These are phyloP conservation scores for Clavaria fumosa DNA, from an alignment of 768 basidiomycete species.

Conservation along the genomic window DNA sequence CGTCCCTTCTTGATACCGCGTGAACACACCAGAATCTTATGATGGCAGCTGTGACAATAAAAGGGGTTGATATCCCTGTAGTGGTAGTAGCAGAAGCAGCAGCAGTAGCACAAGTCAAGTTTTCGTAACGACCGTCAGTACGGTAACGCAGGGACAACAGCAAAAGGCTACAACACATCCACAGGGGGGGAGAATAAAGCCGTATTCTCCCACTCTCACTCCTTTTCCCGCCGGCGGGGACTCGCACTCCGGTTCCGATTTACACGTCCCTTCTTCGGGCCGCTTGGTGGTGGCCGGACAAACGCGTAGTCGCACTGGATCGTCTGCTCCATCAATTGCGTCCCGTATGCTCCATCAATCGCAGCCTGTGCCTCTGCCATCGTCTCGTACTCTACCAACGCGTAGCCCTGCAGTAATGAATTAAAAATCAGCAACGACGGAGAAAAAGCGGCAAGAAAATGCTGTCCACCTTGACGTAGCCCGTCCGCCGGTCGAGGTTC, in stretches of 20 bases:
- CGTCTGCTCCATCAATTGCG: slow-evolving; percentile 68
- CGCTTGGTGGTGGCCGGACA: slow-evolving; percentile 73
- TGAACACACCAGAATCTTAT: too few species aligned
- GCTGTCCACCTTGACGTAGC: slow-evolving; percentile 75
- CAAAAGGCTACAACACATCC: too few species aligned
- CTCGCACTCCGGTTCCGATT: slow-evolving; percentile 78
- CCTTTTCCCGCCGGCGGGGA: slow-evolving; percentile 42
- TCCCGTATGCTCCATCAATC: slow-evolving; percentile 79
- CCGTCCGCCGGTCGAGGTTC: slow-evolving; percentile 91
- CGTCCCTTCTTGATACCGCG: too few species aligned
- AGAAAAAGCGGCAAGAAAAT: neutral
- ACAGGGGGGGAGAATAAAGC: too few species aligned
- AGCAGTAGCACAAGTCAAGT: too few species aligned
- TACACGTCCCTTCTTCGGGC: slow-evolving; percentile 62
- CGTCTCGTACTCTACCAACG: slow-evolving; percentile 93
- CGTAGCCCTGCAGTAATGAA: slow-evolving; percentile 65
- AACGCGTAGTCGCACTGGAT: slow-evolving; percentile 90
- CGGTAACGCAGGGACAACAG: too few species aligned
- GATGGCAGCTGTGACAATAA: too few species aligned
- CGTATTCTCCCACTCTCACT: too few species aligned
- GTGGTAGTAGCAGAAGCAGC: too few species aligned
- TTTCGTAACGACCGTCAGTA: too few species aligned
- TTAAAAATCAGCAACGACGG: slow-evolving; percentile 4
- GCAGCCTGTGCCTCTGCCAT: slow-evolving; percentile 89
- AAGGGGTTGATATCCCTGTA: too few species aligned